Evolutionary conservation across 2,329 filamentous ascomycete species (phyloP), one percentile per base, ranked within the genome.

Genomic region (Fusarium euwallaceae): DNA sequence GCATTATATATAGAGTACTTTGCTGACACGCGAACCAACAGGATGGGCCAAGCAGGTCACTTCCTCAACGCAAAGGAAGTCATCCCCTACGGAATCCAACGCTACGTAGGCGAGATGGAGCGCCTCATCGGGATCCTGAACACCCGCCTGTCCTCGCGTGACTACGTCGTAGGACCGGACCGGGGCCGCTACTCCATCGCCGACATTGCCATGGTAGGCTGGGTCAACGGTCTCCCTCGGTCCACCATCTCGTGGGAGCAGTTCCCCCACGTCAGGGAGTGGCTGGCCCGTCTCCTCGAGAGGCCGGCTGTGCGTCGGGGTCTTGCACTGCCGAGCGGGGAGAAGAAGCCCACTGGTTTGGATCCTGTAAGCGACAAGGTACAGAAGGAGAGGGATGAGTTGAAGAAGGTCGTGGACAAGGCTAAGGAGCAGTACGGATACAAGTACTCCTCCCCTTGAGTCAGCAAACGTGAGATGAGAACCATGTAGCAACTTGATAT

Each of bases 1-100:
- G 27, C 48, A 55, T 55, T 32, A 55, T 55, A 55, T 55, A 55
- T 55, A 55, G 17, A 55, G 48, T 12, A 11, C 48, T 34, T 41
- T 65, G 53, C 53, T 78, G 3, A 61, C 81, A 82, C 36, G n/a
- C 11, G 41, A 1, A 17, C 43, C 16, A 22, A 12, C 62, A 92
- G 91, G 89, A 92, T 95, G 81, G 93, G 91, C 27, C 93, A 95
- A 81, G 91, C 92, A 68, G 92, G 93, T 82, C 92, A 95, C 83
- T 95, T 95, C 85, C 81, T 86, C 62, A 88, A 89, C 77, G 89
- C 92, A 5, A 90, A 91, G 48, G 92, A 94, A 78, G 88, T 88
- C 78, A 92, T 94, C 78, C 87, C 91, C 60, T 95, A 95, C 81
- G 91, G 88, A 59, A 88, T 93, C 17, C 91, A 93, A 79, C 89